phyloP scores from a whole-genome alignment of 495 filamentous ascomycete genomes.

The Xylaria sp. region DNA sequence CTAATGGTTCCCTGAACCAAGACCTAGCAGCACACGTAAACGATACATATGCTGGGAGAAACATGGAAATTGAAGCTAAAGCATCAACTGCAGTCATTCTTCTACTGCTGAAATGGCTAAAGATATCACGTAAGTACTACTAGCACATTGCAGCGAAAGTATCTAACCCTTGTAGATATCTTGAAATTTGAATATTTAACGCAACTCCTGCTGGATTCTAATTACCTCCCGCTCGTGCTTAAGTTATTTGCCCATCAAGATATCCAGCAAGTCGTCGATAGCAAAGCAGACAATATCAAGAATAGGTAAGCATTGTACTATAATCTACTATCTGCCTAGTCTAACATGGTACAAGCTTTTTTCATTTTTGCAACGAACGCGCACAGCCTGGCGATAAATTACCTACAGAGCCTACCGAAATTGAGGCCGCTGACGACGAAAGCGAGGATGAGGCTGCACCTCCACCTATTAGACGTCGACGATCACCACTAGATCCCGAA shows the following conservation, averaged over 20 bases:
- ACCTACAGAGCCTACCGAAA: constrained; percentile 32
- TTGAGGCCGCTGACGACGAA: constrained; percentile 41
- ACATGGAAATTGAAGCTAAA: constrained; percentile 86
- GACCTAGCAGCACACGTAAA: constrained; percentile 58
- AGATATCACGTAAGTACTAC: constrained; percentile 78
- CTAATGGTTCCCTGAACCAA: constrained; percentile 40
- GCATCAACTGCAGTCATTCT: constrained; percentile 86
- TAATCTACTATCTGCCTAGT: constrained; percentile 7
- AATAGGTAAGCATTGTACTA: constrained; percentile 65
- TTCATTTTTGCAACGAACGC: constrained; percentile 77
- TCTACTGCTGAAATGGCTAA: constrained; percentile 93
- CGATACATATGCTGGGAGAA: constrained; percentile 72
- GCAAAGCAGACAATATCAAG: constrained; percentile 81
- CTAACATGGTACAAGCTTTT: constrained; percentile 71
- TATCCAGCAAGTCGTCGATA: constrained; percentile 84
- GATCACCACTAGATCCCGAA: constrained; percentile 52
- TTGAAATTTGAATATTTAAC: constrained; percentile 96
- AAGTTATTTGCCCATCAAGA: constrained; percentile 95
- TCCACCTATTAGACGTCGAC: constrained; percentile 72
- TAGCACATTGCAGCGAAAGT: background rate
- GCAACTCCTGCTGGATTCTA: constrained; percentile 90
- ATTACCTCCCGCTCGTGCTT: constrained; percentile 88
- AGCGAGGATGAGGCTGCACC: constrained; percentile 79
- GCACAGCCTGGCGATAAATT: constrained; percentile 37
- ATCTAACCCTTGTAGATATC: constrained; percentile 68